Conservation (phyloP, 345 rosid species). For the Raphanus raphanistrum region DNA sequence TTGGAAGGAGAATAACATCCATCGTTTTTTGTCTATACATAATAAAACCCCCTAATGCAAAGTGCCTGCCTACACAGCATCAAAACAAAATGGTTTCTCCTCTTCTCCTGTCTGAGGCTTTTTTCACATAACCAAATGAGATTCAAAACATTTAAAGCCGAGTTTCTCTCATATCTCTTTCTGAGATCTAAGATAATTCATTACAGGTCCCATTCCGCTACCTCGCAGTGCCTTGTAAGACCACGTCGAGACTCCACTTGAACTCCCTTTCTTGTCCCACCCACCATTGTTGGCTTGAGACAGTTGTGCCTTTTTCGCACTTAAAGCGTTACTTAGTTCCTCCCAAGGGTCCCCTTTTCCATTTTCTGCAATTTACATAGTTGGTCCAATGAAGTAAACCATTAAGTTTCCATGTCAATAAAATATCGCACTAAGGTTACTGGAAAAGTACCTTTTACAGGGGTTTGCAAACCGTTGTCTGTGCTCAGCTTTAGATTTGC, state of each 20-base stretch:
- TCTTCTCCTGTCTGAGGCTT: constrained; percentile 6
- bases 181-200: constrained; percentile 75
- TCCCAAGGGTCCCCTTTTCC: constrained; percentile 63
- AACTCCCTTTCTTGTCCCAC: constrained; percentile 50
- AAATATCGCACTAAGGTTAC: background rate
- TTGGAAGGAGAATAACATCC: constrained; percentile 15
- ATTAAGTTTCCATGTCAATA: background rate
- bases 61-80: constrained; percentile 7
- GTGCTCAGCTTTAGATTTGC: constrained; percentile 31
- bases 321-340: constrained; percentile 60
- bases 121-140: constrained; percentile 21
- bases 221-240: constrained; percentile 68
- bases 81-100: constrained; percentile 21
- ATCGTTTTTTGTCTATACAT: constrained; percentile 8
- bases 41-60: background rate
- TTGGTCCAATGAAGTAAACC: background rate
- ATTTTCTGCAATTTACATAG: constrained; percentile 48
- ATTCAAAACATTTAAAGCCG: background rate
- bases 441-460: constrained; percentile 49
- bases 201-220: constrained; percentile 81
- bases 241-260: constrained; percentile 53
- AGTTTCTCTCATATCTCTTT: constrained; percentile 44
- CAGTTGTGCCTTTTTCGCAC: constrained; percentile 66
- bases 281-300: constrained; percentile 58
- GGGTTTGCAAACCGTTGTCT: constrained; percentile 35